Conservation (phyloP, 2,329 filamentous ascomycete species). For the Sarocladium kiliense region DNA sequence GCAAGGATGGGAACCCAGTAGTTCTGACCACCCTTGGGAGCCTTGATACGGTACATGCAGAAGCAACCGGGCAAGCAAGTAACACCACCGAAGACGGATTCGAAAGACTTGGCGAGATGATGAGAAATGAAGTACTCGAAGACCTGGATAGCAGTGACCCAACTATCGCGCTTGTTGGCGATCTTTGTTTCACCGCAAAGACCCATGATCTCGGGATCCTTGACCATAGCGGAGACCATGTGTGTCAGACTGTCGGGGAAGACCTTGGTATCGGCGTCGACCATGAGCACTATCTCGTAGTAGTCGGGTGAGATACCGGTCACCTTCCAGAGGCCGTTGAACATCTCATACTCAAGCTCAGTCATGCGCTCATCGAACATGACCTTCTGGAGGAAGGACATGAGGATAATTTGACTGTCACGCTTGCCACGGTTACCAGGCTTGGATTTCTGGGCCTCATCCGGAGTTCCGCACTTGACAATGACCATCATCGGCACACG, state of each 20-base stretch:
- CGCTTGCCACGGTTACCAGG: conserved; percentile 97
- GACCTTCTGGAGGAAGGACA: conserved; percentile 99
- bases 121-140: conserved; percentile 99
- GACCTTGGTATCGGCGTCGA: conserved; percentile 97
- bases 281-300: conserved; percentile 97
- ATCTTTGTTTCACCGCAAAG: conserved; percentile 99
- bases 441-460: conserved; percentile 75
- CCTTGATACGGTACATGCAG: conserved; percentile 99
- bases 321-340: conserved; percentile 98
- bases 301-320: conserved; percentile 98
- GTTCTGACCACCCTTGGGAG: conserved; percentile 95
- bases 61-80: conserved; percentile 98
- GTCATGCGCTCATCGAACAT: conserved; percentile 99
- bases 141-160: conserved; percentile 97
- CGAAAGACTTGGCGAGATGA: conserved; percentile 93
- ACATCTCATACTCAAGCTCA: conserved; percentile 98
- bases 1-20: conserved; percentile 99
- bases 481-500: conserved; percentile 96
- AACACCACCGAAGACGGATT: conserved; percentile 97
- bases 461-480: conserved; percentile 91
- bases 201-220: conserved; percentile 98
- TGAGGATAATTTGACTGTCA: conserved; percentile 97
- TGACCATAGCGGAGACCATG: conserved; percentile 99
- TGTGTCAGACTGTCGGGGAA: conserved; percentile 98
- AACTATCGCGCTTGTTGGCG: conserved; percentile 91